Evolutionary conservation across 768 basidiomycete species (phyloP).

Genomic region (Boletus insuetus): DNA sequence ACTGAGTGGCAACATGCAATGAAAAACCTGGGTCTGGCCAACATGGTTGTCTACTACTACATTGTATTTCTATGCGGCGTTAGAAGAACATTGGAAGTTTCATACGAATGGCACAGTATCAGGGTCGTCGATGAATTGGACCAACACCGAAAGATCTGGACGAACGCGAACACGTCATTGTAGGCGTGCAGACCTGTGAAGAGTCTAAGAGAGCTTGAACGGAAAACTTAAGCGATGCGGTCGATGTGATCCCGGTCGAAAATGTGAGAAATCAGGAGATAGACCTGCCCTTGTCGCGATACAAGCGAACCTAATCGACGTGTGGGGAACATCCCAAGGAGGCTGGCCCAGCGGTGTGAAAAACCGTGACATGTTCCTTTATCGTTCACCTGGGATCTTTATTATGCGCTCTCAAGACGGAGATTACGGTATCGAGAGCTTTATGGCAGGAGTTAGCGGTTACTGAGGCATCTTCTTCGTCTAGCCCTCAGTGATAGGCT

Average conservation of each 20-base stretch:
- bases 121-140: constrained; percentile 24
- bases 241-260: constrained; percentile 6
- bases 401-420: constrained; percentile 22
- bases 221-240: constrained; percentile 4
- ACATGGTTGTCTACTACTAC: background rate
- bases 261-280: constrained; percentile 4
- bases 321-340: constrained; percentile 7
- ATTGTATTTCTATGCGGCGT: constrained; percentile 24
- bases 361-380: constrained; percentile 10
- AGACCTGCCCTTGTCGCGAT: constrained; percentile 1
- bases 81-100: constrained; percentile 21
- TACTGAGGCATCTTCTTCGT: constrained; percentile 11
- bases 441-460: constrained; percentile 28
- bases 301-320: constrained; percentile 7
- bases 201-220: background rate
- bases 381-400: constrained; percentile 15
- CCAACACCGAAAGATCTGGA: constrained; percentile 10
- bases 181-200: constrained; percentile 4
- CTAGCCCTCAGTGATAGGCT: constrained; percentile 32
- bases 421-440: constrained; percentile 34
- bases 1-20: constrained; percentile 20
- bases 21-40: constrained; percentile 4
- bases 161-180: constrained; percentile 14
- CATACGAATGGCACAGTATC: constrained; percentile 3
- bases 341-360: background rate